Percentiles rank a stretch among this genome's conserved stretches.
Conservation (phyloP, 768 basidiomycete genomes). For the Calocybe cyanea region DNA sequence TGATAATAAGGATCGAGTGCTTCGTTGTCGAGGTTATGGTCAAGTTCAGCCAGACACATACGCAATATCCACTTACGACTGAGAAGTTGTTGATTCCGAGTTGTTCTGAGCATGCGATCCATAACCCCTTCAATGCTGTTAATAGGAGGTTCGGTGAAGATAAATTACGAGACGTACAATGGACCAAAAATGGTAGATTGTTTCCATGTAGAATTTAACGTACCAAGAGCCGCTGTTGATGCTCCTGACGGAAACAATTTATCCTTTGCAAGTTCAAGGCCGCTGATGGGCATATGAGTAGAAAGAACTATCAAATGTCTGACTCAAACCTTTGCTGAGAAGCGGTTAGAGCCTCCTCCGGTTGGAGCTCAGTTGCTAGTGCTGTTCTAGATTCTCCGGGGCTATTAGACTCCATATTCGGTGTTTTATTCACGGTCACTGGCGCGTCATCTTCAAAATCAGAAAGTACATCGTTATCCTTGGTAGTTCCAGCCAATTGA, state of each 20-base stretch:
- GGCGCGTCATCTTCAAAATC: conserved; percentile 50
- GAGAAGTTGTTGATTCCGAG: conserved; percentile 5
- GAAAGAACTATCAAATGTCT: not conserved
- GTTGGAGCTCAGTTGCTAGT: conserved; percentile 4
- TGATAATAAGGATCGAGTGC: conserved; percentile 33
- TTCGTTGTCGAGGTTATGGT: conserved; percentile 10
- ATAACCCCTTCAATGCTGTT: conserved; percentile 25
- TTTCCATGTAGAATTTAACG: conserved; percentile 32
- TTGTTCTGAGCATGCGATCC: conserved; percentile 25
- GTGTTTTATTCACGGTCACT: not conserved
- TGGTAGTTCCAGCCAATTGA: conserved; percentile 43
- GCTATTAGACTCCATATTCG: not conserved
- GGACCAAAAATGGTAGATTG: conserved; percentile 66
- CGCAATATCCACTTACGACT: conserved; percentile 22
- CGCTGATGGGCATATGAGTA: conserved; percentile 17
- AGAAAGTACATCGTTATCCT: conserved; percentile 36
- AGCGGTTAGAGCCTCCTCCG: conserved; percentile 7
- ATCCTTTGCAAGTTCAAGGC: conserved; percentile 40
- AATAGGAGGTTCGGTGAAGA: conserved; percentile 6
- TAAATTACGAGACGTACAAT: too few relatives aligned
- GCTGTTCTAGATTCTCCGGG: not conserved
- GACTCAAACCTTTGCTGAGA: conserved; percentile 23
- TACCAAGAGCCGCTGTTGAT: conserved; percentile 11
- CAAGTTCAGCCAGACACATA: not conserved
- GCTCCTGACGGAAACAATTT: conserved; percentile 41